Percentiles rank a stretch among this genome's conserved stretches.
Conservation (phyloP, 2,329 filamentous ascomycete genomes). For the Lachnellula suecica region DNA sequence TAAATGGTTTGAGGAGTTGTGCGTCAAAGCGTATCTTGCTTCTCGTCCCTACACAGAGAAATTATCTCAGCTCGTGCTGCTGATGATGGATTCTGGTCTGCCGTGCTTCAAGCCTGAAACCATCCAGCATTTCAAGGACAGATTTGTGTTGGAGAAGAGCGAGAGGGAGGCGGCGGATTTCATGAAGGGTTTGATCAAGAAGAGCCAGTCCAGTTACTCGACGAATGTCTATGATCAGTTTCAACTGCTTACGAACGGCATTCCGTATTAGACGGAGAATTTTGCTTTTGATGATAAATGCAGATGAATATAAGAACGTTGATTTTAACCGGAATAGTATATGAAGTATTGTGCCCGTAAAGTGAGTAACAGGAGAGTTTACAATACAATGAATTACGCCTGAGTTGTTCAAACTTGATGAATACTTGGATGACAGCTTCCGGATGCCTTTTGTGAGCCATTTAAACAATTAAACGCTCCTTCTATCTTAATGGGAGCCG, state of each 20-base stretch:
- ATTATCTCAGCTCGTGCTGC: conserved; percentile 81
- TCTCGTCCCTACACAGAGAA: conserved; percentile 84
- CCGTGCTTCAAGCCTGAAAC: conserved; percentile 98
- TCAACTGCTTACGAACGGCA: conserved; percentile 94
- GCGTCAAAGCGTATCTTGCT: conserved; percentile 92
- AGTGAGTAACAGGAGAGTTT: too few relatives aligned
- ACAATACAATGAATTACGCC: too few relatives aligned
- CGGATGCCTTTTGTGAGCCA: too few relatives aligned
- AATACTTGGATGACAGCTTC: too few relatives aligned
- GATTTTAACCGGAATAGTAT: too few relatives aligned
- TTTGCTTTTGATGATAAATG: too few relatives aligned
- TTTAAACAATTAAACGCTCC: too few relatives aligned
- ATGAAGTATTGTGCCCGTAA: too few relatives aligned
- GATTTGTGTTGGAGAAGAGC: conserved; percentile 88
- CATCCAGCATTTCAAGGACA: conserved; percentile 85
- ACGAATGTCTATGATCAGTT: conserved; percentile 98
- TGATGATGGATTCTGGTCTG: conserved; percentile 95
- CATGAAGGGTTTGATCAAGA: conserved; percentile 85
- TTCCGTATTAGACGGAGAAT: conserved; percentile 62
- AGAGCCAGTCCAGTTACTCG: conserved; percentile 85
- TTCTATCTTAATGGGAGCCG: too few relatives aligned
- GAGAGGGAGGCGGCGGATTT: conserved; percentile 94
- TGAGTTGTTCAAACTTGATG: too few relatives aligned
- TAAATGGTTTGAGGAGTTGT: conserved; percentile 94
- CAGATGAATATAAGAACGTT: too few relatives aligned